Base-by-base conservation (phyloP, 2,329 filamentous ascomycete species). In the Beauveria medogensis region DNA sequence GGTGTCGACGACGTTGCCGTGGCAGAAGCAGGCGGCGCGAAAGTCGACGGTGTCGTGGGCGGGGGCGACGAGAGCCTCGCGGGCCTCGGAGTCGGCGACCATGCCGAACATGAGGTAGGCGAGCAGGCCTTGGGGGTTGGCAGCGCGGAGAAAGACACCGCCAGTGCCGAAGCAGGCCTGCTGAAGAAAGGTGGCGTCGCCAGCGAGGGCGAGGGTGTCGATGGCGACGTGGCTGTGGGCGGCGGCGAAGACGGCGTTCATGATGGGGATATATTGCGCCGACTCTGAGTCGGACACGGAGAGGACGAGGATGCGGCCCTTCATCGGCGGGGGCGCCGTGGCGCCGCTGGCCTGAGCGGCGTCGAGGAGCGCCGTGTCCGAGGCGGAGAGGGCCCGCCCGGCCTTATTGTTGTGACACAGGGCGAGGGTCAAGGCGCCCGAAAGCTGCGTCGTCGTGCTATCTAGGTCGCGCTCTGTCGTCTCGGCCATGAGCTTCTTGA, bases 211-310 rank as follows among this genome's bases (percentile, higher is more conserved):
- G 63, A 96, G 83, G 40, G 96, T 93, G 73, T 99, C 94, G 68
- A 99, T 92, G 26, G 92, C 90, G 65, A 99, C 91, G 67, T 85
- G 85, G 60, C 92, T 83, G 65, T 93, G 87, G 69, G 96, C 90
- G 62, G 93, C 94, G 2, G 94, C 94, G 74, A 99, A 99, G 63
- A 97, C 96, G 68, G 89, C 85, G 76, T 99, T 99, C 94, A 99
- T 99, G 67, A 96, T 94, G 0, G 93, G 89, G 60, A 99, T 99
- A 77, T 99, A 99, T 74, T 97, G 89, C 5, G 92, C 86, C 0
- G 96, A 84, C 68, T 93, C 90, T 47, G 82, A 82, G 69, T 91
- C 91, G 52, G 91, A 96, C 5, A 97, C 92, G 53, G 90, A 96
- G 59, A 99, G 73, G 64, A 97, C 87, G 59, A 99, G 82, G 69